Conservation (phyloP, 75 land plant species). For the Chamaecyparis obtusa region DNA sequence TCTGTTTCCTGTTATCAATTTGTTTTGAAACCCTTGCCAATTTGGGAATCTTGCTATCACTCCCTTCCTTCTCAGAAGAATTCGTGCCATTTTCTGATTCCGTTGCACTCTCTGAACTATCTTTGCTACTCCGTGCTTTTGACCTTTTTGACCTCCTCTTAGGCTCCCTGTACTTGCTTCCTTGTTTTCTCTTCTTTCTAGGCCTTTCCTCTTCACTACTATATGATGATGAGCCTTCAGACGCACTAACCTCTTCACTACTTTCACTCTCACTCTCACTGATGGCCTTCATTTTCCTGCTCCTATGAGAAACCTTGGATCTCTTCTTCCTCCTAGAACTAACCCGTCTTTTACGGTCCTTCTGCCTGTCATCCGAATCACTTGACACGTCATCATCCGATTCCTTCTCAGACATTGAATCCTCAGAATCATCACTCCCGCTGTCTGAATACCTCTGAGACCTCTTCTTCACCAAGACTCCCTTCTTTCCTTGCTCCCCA, state of each 20-base stretch:
- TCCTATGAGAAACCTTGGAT: conserved; percentile 8
- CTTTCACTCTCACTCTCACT: conserved; percentile 24
- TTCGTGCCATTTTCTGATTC: conserved; percentile 17
- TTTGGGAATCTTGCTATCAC: conserved; percentile 4
- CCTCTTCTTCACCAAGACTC: conserved; percentile 6
- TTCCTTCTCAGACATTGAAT: background rate
- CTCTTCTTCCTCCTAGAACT: conserved; percentile 3
- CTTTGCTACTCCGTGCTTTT: conserved; percentile 15
- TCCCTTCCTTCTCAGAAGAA: conserved; percentile 20
- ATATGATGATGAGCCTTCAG: conserved; percentile 8
- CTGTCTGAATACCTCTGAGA: conserved; percentile 27
- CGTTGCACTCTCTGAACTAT: background rate
- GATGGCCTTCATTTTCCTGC: background rate
- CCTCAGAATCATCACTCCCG: conserved; percentile 3
- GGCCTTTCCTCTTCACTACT: conserved; percentile 24
- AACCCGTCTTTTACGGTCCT: conserved; percentile 3
- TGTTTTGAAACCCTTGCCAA: background rate
- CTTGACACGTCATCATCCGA: background rate
- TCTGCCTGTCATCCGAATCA: conserved; percentile 2
- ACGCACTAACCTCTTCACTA: conserved; percentile 21
- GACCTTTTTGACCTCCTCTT: conserved; percentile 16
- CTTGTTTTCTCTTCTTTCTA: conserved; percentile 18
- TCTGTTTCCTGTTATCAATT: background rate
- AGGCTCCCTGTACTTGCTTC: conserved; percentile 16
- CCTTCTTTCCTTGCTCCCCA: conserved; percentile 12